Percentiles rank a stretch among this genome's conserved stretches.
These are phyloP conservation scores for Psilocybe cyanescens DNA, from an alignment of 768 basidiomycete genomes.

Conservation along the genomic window DNA sequence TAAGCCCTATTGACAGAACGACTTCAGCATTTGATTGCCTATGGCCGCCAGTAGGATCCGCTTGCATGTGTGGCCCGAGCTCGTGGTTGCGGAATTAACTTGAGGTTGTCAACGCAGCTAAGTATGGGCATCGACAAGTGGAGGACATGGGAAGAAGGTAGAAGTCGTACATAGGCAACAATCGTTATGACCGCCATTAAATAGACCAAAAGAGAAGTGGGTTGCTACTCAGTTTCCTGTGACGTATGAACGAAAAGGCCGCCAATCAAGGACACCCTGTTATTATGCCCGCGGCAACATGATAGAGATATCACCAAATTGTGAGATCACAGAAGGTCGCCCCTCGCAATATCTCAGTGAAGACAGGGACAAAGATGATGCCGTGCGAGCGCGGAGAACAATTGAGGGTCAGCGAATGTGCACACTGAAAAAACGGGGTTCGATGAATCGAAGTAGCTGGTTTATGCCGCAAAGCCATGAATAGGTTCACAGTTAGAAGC, in stretches of 20 bases:
- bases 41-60: not conserved
- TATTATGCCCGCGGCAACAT: not conserved
- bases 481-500: slow-evolving; percentile 21
- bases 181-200: not conserved
- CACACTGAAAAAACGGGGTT: not conserved
- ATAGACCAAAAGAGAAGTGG: not conserved
- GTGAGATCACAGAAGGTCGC: not conserved
- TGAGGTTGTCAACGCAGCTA: not conserved
- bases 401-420: slow-evolving; percentile 10
- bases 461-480: slow-evolving; percentile 14
- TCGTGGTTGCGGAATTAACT: not conserved
- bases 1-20: not conserved
- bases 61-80: not conserved
- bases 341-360: not conserved
- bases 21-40: not conserved
- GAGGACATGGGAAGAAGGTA: not conserved
- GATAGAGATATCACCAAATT: not conserved
- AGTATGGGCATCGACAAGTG: not conserved
- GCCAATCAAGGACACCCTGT: slow-evolving; percentile 11
- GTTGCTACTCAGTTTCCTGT: not conserved
- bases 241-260: slow-evolving; percentile 17
- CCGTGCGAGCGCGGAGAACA: not conserved
- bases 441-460: not conserved
- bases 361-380: not conserved
- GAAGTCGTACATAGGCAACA: not conserved